Base-by-base conservation (phyloP, 495 filamentous ascomycete species). In the Penicillium fimorum region DNA sequence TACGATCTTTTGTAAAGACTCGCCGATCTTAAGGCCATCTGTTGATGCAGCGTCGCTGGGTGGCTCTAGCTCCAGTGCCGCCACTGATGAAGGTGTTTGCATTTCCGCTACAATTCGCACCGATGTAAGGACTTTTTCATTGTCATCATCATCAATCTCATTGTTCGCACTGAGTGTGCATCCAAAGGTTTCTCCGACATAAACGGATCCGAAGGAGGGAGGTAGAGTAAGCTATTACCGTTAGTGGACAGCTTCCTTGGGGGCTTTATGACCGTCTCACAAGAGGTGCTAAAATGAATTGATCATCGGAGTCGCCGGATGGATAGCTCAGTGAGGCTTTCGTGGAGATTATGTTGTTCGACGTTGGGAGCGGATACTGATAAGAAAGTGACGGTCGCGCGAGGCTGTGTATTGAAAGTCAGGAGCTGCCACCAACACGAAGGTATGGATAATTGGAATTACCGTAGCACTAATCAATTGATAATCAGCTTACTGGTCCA, bases 141-240 rank as follows among this genome's bases (percentile, higher is more conserved):
- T 65, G 1, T 72, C 71, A 47, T 69, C 62, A 45, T 63, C 66
- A 9, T 70, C 56, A 2, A 90, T 76, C 63, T 96, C 93, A 69
- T 96, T 94, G 76, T 94, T 97, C 9, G 89, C 92, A 74, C 91
- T 96, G 22, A 98, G 82, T 2, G 92, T 94, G 74, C 94, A 98
- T 47, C 84, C 84, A 71, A 98, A 98, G 2, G 89, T 91, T 76
- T 97, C 92, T 55, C 94, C 94, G 41, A 97, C 92, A 60, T 97
- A 97, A 47, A 92, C 91, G 10, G 89, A 90, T 50, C 92, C 94
- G 69, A 98, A 97, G 5, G 91, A 84, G 1, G 91, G 89, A 6
- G 94, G 94, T 4, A 97, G 84, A n/a, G 89, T 96, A 60, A 97
- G 81, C 82, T 85, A 42, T 53, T 33, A 15, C 18, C 46, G 24